Base-by-base conservation (phyloP, 2,329 filamentous ascomycete genomes). In the Colletotrichum melonis region DNA sequence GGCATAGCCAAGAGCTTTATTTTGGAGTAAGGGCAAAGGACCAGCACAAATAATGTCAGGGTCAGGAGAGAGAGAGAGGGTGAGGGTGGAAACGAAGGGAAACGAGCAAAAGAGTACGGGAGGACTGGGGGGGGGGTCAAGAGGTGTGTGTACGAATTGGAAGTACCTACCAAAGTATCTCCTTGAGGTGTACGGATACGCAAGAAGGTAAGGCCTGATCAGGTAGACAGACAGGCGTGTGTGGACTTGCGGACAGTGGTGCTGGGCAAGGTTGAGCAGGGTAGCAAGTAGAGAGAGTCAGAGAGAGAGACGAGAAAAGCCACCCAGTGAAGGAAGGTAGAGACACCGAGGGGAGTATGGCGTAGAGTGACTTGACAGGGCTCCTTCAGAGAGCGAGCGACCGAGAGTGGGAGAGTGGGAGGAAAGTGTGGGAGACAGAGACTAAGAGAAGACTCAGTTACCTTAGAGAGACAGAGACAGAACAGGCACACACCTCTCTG, bases 1-100 rank as follows among this genome's bases (percentile, higher is more conserved):
- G 67, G 58, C 67, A 72, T 72, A 67, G 71, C 71, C 70, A 73
- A 73, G 67, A 67, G 67, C 71, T 67, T 72, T 73, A 71, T 73
- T 70, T 73, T 73, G 71, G 67, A 72, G 62, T 67, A 73, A 71
- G 71, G 67, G 67, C 71, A 70, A 60, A 72, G 62, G 62, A 67
- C 46, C 67, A 71, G 62, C 67, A 54, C 60, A 67, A 60, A 59
- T 63, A 69, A 64, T 69, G 70, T 62, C 71, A 73, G 63, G 68
- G 71, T 72, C 67, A 73, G 62, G 67, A 72, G 67, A 66, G 66
- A 58, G 58, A 49, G 59, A 22, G 30, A 28, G 14, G 22, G 32
- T 38, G 49, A 46, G 42, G 67, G 71, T 73, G 71, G 71, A 73
- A 73, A 73, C 71, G 71, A 73, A 69, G 66, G 70, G 66, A 73